Evolutionary conservation across 1,139 yeast genomes (phyloP), one percentile per base, ranked within the genome.

Genomic region (Candida gigantensis): DNA sequence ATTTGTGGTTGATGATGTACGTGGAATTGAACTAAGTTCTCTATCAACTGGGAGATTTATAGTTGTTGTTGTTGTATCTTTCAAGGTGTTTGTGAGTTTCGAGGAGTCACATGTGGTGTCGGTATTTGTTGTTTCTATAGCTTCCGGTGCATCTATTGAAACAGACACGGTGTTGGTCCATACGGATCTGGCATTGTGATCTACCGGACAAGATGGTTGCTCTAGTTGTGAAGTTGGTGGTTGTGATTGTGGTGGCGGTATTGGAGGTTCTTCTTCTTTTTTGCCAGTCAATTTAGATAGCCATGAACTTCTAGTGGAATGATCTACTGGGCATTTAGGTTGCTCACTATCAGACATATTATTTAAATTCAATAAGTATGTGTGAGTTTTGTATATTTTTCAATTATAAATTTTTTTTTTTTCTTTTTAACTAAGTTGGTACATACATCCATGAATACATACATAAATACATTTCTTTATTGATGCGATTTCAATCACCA

Each of bases 21-120:
- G 70, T 24, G 97, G 97, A 35, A 90, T 90, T 1, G 95, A 77
- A 15, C 95, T 83, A 9, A 86, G 65, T 49, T 82, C 92, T 45
- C 97, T 68, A 1, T 84, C 89, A 5, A 72, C 72, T 0, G 89
- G 84, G 24, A 84, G 58, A 6, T 58, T 50, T 0, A 69, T 66
- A 30, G 60, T 50, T 3, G 53, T 45, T 2, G 40, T 39, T 32
- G 65, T 54, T 2, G 51, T 37, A 10, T 64, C 65, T 2, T 41
- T 43, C 1, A 46, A 11, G 2, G 43, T 52, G 2, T 43, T 38
- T 14, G 61, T 55, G 5, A 70, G 30, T 6, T 54, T 51, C 17
- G 62, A 68, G 0, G 84, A 77, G 4, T 77, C 69, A 48, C 81
- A 76, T 4, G 72, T 68, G n/a, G 53, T n/a, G n/a, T n/a, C n/a